A percentile compares a stretch with the other conserved stretches of the same genome.
phyloP scores from a whole-genome alignment of 2,329 filamentous ascomycete species.

The Dryadomyces quercivorus region DNA sequence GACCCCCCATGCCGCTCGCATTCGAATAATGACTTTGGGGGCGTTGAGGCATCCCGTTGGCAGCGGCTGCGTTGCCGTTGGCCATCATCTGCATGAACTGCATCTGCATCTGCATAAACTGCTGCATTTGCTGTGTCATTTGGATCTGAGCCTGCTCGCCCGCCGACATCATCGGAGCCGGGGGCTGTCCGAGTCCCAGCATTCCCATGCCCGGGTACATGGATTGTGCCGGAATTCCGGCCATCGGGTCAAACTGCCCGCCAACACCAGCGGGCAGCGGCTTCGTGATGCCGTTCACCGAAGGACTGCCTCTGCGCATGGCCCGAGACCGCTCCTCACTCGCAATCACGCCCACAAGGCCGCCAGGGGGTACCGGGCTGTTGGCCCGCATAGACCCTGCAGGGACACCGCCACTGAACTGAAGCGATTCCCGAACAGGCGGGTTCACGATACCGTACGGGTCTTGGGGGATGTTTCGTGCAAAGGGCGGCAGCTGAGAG shows the following conservation, averaged over 20 bases:
- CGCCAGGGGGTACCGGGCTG: slow-evolving; percentile 49
- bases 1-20: not conserved
- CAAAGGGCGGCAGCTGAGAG: slow-evolving; percentile 64
- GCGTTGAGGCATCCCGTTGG: slow-evolving; percentile 15
- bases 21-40: not conserved
- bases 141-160: slow-evolving; percentile 66
- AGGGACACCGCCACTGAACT: slow-evolving; percentile 48
- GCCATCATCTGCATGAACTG: slow-evolving; percentile 83
- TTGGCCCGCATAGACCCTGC: slow-evolving; percentile 13
- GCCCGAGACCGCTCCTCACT: slow-evolving; percentile 71
- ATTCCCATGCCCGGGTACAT: slow-evolving; percentile 29
- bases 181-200: slow-evolving; percentile 8
- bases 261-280: slow-evolving; percentile 18
- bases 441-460: slow-evolving; percentile 71
- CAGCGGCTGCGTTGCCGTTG: slow-evolving; percentile 17
- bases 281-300: slow-evolving; percentile 37
- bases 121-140: slow-evolving; percentile 71
- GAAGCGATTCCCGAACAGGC: slow-evolving; percentile 60
- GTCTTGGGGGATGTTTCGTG: slow-evolving; percentile 68
- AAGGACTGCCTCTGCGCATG: slow-evolving; percentile 66
- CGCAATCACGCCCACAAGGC: slow-evolving; percentile 79
- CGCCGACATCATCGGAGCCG: slow-evolving; percentile 32
- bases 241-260: slow-evolving; percentile 33
- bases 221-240: slow-evolving; percentile 37
- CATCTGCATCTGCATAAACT: slow-evolving; percentile 92